Evolutionary conservation across 228 moss, liverwort and hornwort species (phyloP), one percentile per base, ranked within the genome.

Genomic region (Sphagnum magellanicum): DNA sequence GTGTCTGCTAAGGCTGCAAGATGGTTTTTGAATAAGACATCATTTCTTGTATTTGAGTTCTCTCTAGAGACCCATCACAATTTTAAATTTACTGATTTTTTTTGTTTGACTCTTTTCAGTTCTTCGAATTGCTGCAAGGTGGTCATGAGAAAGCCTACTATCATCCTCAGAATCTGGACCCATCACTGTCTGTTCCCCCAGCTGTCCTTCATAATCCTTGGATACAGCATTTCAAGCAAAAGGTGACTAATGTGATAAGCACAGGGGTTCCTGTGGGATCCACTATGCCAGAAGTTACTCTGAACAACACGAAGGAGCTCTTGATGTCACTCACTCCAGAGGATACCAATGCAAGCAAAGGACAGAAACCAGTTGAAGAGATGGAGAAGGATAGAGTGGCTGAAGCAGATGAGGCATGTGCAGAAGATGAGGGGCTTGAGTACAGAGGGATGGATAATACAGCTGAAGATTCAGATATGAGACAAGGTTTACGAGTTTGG

Each of bases 161-260:
- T 61, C 81, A 48, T 66, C 71, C 71, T 62, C 71, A 79, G 49
- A 78, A 71, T 53, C 55, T 73, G 66, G 84, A 87, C 59, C 49
- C 66, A 59, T 63, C 87, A 60, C 49, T 67, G 63, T 65, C 87
- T 63, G 65, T 75, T 64, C 71, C 76, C 53, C 68, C 75, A 48
- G 76, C 84, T 61, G 84, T 87, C 51, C 68, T 87, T 68, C 63
- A 78, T 14, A 87, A 75, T 51, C 87, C 87, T 60, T 87, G 87
- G 87, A 74, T 87, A 66, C 77, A 79, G 46, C 87, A 87, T 60
- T 87, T 87, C 60, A 83, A 87, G 71, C 79, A 71, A 53, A 87
- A 71, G 71, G 63, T 10, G 16, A 6, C 50, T 50, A 78, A 51
- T 62, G 16, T 68, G 51, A 73, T 68, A 46, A 12, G 66, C 55